Conservation (phyloP, 305 asterid species). For the Vinca major region DNA sequence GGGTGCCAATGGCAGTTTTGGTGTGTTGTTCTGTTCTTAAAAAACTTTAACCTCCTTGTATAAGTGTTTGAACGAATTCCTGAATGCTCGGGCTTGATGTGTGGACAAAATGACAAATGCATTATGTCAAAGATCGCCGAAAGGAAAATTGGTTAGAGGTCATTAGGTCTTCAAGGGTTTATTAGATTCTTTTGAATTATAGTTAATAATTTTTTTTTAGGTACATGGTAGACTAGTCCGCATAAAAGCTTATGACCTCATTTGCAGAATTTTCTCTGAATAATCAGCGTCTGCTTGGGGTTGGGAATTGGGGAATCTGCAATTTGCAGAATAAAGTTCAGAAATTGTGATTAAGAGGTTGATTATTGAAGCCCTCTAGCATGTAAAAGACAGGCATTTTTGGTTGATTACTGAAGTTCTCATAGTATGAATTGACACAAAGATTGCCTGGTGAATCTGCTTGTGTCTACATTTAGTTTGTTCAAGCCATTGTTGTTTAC, state of each 20-base stretch:
- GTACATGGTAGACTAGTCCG: not conserved
- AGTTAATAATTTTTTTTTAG: not conserved
- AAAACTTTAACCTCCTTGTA: slow-evolving; percentile 5
- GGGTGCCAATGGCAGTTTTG: slow-evolving; percentile 84
- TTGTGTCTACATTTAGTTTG: not conserved
- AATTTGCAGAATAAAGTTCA: not conserved
- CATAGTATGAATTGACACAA: not conserved
- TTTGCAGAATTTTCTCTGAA: not conserved
- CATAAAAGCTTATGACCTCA: not conserved
- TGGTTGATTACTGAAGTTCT: not conserved
- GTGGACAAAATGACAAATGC: too few relatives aligned
- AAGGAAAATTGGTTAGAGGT: not conserved
- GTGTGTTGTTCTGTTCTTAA: slow-evolving; percentile 31
- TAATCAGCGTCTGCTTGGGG: too few relatives aligned
- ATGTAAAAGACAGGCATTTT: not conserved
- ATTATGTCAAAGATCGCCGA: not conserved
- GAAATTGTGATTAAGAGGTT: not conserved
- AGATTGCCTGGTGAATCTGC: not conserved
- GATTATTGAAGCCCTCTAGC: not conserved
- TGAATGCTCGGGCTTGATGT: not conserved
- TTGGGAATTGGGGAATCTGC: not conserved
- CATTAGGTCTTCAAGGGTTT: not conserved
- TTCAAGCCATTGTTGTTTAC: not conserved
- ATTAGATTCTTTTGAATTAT: not conserved
- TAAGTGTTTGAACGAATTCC: not conserved